Evolutionary conservation across 805 yeast genomes (phyloP), one percentile per base, ranked within the genome.

Genomic region (Candida sonorensis): DNA sequence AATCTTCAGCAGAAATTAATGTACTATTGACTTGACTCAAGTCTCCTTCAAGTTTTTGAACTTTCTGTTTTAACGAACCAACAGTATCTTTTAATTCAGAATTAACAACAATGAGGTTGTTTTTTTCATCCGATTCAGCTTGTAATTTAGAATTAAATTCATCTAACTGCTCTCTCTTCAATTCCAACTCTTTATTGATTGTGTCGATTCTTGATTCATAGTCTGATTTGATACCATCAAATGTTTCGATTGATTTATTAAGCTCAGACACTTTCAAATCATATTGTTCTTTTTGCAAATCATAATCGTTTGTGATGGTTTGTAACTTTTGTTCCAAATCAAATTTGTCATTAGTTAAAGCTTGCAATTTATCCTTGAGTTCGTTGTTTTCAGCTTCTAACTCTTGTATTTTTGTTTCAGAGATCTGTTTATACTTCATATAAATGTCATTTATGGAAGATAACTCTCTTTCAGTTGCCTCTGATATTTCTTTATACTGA

Each of bases 391-490:
- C 45, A 7, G 12, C 25, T 4, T 29, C 20, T 10, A 31, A 18
- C 2, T 39, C 23, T 7, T 22, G 22, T 11, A 49, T 30, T 18
- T 41, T 41, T 19, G 38, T 46, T 23, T 52, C 55, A 2, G 54
- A 28, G 31, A 59, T 35, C 2, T 40, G 37, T 40, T 66, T 69
- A 40, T 55, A 67, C 29, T 55, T 55, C 30, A 69, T 84, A 49
- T 69, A 80, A 1, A 78, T 62, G 14, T 61, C 59, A 18, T 72
- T 75, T 37, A 83, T 61, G 28, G 67, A 62, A 23, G 60, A 55
- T 23, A 84, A 61, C 5, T 87, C 75, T 32, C 70, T 72, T 48
- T 84, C 94, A 4, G 85, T 74, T 10, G 81, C 74, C 31, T 58
- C 57, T 0, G 87, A 77, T 25, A 84, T 66, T n/a, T 61, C 62